A percentile compares a stretch with the other conserved stretches of the same genome.
phyloP scores from a whole-genome alignment of 164 flowering plant species.

The Umbilicus rupestris region DNA sequence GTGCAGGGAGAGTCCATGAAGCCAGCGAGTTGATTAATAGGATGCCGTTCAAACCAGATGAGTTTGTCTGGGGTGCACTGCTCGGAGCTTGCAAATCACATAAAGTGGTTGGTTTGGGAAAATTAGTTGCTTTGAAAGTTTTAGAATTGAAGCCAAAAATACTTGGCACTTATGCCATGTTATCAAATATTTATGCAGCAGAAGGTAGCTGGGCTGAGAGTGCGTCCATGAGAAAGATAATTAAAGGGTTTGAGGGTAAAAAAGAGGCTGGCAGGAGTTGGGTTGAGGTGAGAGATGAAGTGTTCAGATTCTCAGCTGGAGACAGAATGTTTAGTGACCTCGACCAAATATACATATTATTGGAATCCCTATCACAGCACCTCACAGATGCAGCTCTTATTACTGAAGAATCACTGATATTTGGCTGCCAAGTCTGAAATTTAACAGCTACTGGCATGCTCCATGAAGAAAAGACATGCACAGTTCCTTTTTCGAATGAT shows the following conservation, averaged over 20 bases:
- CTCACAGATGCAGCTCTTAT: no score
- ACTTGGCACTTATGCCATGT: conserved; percentile 39
- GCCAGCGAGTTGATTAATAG: conserved; percentile 50
- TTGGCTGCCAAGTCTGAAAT: no score
- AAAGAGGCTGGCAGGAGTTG: conserved; percentile 83
- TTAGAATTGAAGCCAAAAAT: conserved; percentile 38
- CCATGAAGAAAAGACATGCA: no score
- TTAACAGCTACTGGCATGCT: no score
- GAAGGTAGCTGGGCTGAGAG: conserved; percentile 66
- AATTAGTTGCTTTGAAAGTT: conserved; percentile 37
- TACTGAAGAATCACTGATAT: no score
- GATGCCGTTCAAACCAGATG: conserved; percentile 70
- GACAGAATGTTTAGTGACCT: conserved; percentile 26
- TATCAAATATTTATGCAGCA: conserved; percentile 65
- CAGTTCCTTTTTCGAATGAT: no score
- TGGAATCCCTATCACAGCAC: no score
- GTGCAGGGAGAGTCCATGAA: conserved; percentile 64
- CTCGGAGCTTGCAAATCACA: conserved; percentile 81
- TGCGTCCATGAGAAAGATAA: conserved; percentile 50
- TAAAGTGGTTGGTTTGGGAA: conserved; percentile 35
- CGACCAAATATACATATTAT: no score
- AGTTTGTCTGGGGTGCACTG: conserved; percentile 75
- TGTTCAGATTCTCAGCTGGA: conserved; percentile 57
- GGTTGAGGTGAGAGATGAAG: conserved; percentile 54
- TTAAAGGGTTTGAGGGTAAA: conserved; percentile 38